phyloP scores from a whole-genome alignment of 306 rosid species.

The Mimosa bimucronata region DNA sequence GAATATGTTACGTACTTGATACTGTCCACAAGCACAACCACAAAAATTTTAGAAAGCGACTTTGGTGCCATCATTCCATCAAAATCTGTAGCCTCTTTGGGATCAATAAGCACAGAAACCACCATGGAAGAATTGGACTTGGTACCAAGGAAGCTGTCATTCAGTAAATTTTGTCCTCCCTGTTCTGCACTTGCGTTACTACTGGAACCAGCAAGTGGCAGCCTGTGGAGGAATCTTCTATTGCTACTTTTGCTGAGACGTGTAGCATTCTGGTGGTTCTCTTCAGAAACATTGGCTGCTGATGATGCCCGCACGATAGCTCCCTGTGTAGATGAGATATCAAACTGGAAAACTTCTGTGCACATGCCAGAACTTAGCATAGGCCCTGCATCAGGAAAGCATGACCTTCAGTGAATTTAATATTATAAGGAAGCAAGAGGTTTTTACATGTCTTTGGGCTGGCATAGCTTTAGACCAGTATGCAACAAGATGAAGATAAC shows the following conservation, averaged over 20 bases:
- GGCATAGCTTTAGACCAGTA: conserved; percentile 21
- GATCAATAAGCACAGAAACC: conserved; percentile 93
- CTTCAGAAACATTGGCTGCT: conserved; percentile 53
- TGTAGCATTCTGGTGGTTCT: conserved; percentile 50
- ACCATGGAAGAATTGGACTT: conserved; percentile 73
- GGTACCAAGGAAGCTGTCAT: conserved; percentile 60
- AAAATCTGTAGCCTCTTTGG: conserved; percentile 69
- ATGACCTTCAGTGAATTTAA: conserved; percentile 31
- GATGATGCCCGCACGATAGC: conserved; percentile 87
- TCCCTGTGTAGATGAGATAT: conserved; percentile 74
- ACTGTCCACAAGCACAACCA: conserved; percentile 81
- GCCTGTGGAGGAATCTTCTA: conserved; percentile 75
- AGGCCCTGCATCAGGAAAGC: conserved; percentile 65
- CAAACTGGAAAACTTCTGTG: conserved; percentile 96
- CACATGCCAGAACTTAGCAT: conserved; percentile 97
- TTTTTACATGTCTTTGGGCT: conserved; percentile 1
- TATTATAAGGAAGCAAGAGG: conserved; percentile 12
- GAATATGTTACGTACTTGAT: conserved; percentile 94
- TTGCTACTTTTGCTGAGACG: conserved; percentile 55
- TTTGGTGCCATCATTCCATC: conserved; percentile 79
- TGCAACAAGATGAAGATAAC: conserved; percentile 19
- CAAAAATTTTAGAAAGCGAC: conserved; percentile 78
- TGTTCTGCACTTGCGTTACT: conserved; percentile 65
- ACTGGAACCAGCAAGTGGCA: conserved; percentile 56
- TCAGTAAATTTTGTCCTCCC: conserved; percentile 42